These are phyloP conservation scores for Boletus rex-veris DNA, from an alignment of 768 basidiomycete genomes.

Conservation along the genomic window DNA sequence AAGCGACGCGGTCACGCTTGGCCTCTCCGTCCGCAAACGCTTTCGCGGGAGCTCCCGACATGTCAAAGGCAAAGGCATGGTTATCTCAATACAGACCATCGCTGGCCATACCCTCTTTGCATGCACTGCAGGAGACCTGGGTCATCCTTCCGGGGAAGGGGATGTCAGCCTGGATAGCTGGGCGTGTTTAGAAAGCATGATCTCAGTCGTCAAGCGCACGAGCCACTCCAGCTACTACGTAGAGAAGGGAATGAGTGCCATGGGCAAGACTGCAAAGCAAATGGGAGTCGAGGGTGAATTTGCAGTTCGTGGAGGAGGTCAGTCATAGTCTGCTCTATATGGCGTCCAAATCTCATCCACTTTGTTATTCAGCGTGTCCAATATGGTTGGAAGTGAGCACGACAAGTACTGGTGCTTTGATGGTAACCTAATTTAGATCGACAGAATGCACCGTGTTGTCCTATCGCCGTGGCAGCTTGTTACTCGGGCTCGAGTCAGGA, in stretches of 20 bases:
- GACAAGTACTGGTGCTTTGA: not conserved
- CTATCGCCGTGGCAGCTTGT: slow-evolving; percentile 72
- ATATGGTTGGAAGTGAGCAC: slow-evolving; percentile 72
- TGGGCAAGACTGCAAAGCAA: slow-evolving; percentile 73
- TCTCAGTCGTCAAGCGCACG: slow-evolving; percentile 72
- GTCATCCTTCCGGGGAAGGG: slow-evolving; percentile 58
- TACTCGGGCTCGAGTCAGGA: slow-evolving; percentile 81
- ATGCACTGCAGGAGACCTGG: slow-evolving; percentile 81
- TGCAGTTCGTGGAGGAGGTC: slow-evolving; percentile 74
- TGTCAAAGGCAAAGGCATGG: slow-evolving; percentile 73
- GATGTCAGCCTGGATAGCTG: slow-evolving; percentile 83
- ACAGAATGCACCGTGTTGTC: slow-evolving; percentile 80
- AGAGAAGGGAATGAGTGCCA: slow-evolving; percentile 81
- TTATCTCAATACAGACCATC: slow-evolving; percentile 76
- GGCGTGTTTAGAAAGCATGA: slow-evolving; percentile 74
- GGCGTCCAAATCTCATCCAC: not conserved
- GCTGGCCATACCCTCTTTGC: slow-evolving; percentile 77
- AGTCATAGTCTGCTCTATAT: slow-evolving; percentile 24
- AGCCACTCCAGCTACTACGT: slow-evolving; percentile 86
- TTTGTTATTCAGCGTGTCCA: slow-evolving; percentile 61
- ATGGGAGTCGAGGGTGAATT: slow-evolving; percentile 65
- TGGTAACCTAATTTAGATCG: slow-evolving; percentile 1
- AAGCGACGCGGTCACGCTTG: slow-evolving; percentile 76
- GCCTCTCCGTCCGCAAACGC: slow-evolving; percentile 78
- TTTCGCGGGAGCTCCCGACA: slow-evolving; percentile 72